Evolutionary conservation across 2,329 filamentous ascomycete species (phyloP), one percentile per base, ranked within the genome.

Genomic region (Fonsecaea erecta): DNA sequence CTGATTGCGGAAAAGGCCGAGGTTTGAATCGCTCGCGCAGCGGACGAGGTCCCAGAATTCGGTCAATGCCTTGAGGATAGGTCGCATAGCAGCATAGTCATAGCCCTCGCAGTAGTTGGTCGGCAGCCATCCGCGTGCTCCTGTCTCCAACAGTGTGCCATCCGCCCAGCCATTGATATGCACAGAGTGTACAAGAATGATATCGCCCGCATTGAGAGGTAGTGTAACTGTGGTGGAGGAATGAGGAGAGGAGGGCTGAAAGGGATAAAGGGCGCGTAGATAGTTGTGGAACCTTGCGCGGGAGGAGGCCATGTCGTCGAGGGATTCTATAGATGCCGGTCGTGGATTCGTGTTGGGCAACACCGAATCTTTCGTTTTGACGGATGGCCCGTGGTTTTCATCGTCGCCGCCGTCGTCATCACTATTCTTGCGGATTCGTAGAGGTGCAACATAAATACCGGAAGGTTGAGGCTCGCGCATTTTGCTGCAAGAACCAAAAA

Each of bases 111-210:
- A 99, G 77, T 98, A 99, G 78, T 99, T 99, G 8, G 95, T 99
- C 2, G 95, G 95, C 66, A 99, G 82, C 95, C 95, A 99, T 68
- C 95, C 95, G 71, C 95, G 86, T 57, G 90, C 90, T 28, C 94
- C 94, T 2, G 93, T 92, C 26, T 90, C 85, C 67, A 99, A 80
- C 46, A 97, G 82, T 0, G 95, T 99, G 58, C 95, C 95, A 77
- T 99, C 95, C 34, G 95, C 95, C 95, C 95, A 99, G 71, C 95
- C 95, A 80, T 98, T 99, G 66, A 92, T 95, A 78, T 99, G 95
- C 71, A 98, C 91, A 3, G 95, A 97, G 77, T 99, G 95, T 24
- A 99, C 90, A 64, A 99, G 80, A 60, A 99, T 90, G 55, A 99
- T 87, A 74, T 99, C 95, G 65, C 95, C 95, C 75, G 95, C 90